These are phyloP conservation scores for Ophiostoma sp. DNA, from an alignment of 2,329 filamentous ascomycete species.

Conservation along the genomic window DNA sequence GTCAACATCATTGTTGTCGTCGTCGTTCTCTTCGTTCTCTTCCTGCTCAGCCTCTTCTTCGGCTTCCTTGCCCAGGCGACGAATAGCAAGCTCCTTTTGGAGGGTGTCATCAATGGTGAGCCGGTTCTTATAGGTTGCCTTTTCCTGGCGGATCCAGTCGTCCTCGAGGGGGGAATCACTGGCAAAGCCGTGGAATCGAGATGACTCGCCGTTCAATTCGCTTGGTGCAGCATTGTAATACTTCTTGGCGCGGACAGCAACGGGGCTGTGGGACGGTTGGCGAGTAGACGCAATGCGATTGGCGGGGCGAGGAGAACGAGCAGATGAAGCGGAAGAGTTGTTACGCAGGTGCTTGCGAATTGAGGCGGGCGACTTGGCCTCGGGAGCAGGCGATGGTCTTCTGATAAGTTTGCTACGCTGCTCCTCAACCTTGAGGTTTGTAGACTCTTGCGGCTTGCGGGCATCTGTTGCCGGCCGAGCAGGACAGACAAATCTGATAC, in stretches of 20 bases:
- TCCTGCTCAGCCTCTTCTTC: constrained; percentile 73
- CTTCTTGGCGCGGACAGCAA: constrained; percentile 38
- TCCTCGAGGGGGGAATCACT: constrained; percentile 76
- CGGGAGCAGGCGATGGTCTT: constrained; percentile 26
- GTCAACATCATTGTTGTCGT: constrained; percentile 42
- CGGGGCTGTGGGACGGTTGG: constrained; percentile 37
- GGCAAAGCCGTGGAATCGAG: constrained; percentile 84
- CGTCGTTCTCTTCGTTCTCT: constrained; percentile 32
- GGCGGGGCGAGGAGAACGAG: constrained; percentile 20
- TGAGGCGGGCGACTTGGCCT: constrained; percentile 33
- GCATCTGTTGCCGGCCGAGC: constrained; percentile 45
- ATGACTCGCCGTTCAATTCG: constrained; percentile 51
- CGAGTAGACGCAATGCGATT: constrained; percentile 33
- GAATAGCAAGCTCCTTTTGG: constrained; percentile 81
- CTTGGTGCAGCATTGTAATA: constrained; percentile 47
- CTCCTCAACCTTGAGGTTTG: constrained; percentile 15
- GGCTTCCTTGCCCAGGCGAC: constrained; percentile 78
- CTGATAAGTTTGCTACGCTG: constrained; percentile 23
- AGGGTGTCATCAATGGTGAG: constrained; percentile 86
- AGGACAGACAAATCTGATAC: constrained; percentile 73
- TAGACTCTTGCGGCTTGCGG: constrained; percentile 32
- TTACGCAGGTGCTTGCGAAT: constrained; percentile 28
- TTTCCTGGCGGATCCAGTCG: constrained; percentile 77
- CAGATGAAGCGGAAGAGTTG: constrained; percentile 19
- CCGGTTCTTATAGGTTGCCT: constrained; percentile 52